phyloP scores from a whole-genome alignment of 306 rosid species.

The Begonia loranthoides region DNA sequence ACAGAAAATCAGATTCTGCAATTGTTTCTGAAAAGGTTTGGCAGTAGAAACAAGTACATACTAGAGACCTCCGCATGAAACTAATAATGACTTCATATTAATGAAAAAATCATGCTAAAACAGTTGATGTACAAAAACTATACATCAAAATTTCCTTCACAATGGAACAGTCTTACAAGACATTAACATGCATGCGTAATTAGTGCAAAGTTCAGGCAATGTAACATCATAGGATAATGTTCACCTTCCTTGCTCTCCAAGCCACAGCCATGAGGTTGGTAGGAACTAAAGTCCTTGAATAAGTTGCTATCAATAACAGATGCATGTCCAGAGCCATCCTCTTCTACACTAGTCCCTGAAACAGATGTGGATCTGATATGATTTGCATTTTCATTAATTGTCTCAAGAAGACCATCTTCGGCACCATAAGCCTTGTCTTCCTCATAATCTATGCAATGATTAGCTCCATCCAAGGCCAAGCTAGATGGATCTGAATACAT shows the following conservation, averaged over 20 bases:
- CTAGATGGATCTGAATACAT: constrained; percentile 19
- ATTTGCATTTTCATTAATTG: constrained; percentile 15
- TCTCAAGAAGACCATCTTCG: constrained; percentile 43
- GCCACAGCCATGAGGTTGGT: constrained; percentile 40
- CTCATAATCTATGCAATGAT: constrained; percentile 25
- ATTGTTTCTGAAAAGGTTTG: too few species aligned
- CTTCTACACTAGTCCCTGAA: constrained; percentile 44
- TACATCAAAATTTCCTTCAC: too few species aligned
- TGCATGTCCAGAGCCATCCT: constrained; percentile 49
- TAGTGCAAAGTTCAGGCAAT: too few species aligned
- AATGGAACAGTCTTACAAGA: too few species aligned
- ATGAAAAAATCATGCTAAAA: too few species aligned
- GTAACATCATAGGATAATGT: too few species aligned
- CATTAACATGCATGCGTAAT: too few species aligned
- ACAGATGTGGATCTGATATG: constrained; percentile 37
- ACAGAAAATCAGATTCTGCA: background rate
- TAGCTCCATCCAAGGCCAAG: constrained; percentile 10
- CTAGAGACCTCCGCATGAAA: too few species aligned
- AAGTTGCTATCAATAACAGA: constrained; percentile 46
- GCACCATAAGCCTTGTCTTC: constrained; percentile 35
- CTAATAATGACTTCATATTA: too few species aligned
- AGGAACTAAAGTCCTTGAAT: constrained; percentile 15
- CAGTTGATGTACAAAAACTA: too few species aligned
- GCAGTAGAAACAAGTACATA: too few species aligned
- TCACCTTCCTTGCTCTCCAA: constrained; percentile 65